Evolutionary conservation across 257 asterid genomes (phyloP).

Genomic region (Nicotiana tomentosiformis): DNA sequence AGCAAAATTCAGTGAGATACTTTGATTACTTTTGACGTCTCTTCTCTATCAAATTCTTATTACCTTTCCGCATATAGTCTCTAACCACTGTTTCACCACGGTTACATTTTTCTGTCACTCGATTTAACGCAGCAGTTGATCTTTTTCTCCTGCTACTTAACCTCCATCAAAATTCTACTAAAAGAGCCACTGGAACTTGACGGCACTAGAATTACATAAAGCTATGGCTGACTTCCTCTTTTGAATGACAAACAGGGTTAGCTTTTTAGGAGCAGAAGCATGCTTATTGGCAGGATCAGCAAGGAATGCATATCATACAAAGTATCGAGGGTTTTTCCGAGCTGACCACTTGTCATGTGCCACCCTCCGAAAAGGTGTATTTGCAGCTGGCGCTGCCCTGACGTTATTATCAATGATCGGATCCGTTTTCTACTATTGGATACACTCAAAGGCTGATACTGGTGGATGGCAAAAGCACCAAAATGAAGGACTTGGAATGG

Average conservation of each 20-base stretch:
- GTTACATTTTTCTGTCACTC: neutral
- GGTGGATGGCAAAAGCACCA: constrained; percentile 91
- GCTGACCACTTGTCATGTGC: constrained; percentile 70
- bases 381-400: constrained; percentile 90
- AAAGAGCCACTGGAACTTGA: neutral
- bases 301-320: constrained; percentile 91
- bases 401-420: constrained; percentile 54
- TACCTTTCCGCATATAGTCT: neutral
- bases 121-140: neutral
- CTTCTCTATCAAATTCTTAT: neutral
- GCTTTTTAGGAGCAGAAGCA: constrained; percentile 89
- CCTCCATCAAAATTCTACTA: neutral
- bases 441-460: constrained; percentile 76
- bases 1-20: neutral
- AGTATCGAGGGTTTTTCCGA: constrained; percentile 57
- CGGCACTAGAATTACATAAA: neutral
- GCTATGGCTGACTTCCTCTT: neutral
- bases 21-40: neutral
- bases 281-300: constrained; percentile 93
- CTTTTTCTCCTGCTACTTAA: neutral
- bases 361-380: constrained; percentile 88
- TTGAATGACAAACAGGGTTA: constrained; percentile 48
- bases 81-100: neutral
- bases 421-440: constrained; percentile 64
- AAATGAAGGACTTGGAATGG: constrained; percentile 83